phyloP scores from a whole-genome alignment of 83 land plant species.

The Picea engelmannii region DNA sequence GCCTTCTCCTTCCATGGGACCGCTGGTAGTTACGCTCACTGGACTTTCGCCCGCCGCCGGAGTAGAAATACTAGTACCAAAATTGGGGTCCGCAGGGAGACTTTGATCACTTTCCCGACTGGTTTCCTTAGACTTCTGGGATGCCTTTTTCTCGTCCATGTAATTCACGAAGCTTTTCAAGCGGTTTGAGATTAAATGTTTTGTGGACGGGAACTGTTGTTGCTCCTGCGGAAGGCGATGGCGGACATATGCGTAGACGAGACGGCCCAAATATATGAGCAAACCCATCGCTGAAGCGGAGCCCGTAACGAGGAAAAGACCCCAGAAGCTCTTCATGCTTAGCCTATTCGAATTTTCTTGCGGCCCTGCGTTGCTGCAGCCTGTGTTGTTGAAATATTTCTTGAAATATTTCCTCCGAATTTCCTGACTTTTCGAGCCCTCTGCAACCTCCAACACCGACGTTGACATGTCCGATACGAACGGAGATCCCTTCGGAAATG shows the following conservation, averaged over 20 bases:
- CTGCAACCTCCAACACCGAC: conserved; percentile 21
- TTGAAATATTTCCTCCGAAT: conserved; percentile 20
- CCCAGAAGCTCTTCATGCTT: conserved; percentile 25
- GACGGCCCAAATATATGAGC: conserved; percentile 10
- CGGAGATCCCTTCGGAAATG: conserved; percentile 28
- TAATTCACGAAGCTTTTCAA: conserved; percentile 11
- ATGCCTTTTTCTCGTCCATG: conserved; percentile 9
- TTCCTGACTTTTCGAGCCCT: conserved; percentile 13
- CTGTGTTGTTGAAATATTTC: not conserved
- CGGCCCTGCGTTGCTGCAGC: not conserved
- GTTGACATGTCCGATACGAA: conserved; percentile 26
- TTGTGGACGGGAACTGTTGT: not conserved
- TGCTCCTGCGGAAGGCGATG: not conserved
- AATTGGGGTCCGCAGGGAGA: not conserved
- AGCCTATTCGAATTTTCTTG: conserved; percentile 19
- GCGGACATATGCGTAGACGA: not conserved
- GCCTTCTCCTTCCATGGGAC: conserved; percentile 26
- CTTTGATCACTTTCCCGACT: not conserved
- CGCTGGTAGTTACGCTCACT: not conserved
- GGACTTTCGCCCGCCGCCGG: not conserved
- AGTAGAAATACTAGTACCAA: too few species aligned
- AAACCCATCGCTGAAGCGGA: conserved; percentile 14
- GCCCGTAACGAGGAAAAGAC: conserved; percentile 23
- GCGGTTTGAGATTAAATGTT: not conserved
- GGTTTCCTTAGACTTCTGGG: too few species aligned